phyloP scores from a whole-genome alignment of 2,329 filamentous ascomycete genomes.

The Parasarocladium wereldwijsianum region DNA sequence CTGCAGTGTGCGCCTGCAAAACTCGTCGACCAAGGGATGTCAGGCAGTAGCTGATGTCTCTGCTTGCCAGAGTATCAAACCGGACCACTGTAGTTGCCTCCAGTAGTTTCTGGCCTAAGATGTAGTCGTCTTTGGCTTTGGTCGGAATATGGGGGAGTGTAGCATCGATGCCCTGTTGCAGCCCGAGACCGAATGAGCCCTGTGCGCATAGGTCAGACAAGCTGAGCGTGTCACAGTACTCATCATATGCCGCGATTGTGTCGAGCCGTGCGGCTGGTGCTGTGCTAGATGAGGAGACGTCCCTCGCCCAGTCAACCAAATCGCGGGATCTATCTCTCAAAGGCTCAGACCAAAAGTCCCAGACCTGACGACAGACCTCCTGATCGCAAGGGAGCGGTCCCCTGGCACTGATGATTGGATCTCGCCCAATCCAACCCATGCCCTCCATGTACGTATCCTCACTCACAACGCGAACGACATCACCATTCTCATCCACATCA shows the following conservation, averaged over 20 bases:
- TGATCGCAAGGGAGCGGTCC: conserved; percentile 32
- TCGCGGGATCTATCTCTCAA: conserved; percentile 29
- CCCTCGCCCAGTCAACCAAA: conserved; percentile 19
- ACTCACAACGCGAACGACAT: conserved; percentile 65
- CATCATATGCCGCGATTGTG: conserved; percentile 33
- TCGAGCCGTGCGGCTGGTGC: conserved; percentile 13
- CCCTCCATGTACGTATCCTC: conserved; percentile 60
- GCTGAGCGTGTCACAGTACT: conserved; percentile 46
- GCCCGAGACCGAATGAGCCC: conserved; percentile 25
- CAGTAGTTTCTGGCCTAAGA: conserved; percentile 30
- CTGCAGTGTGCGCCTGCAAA: conserved; percentile 6
- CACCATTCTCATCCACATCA: conserved; percentile 52
- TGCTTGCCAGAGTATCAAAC: conserved; percentile 14
- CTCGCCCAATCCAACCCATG: conserved; percentile 64
- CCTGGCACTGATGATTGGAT: conserved; percentile 27
- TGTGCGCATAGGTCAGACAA: conserved; percentile 46
- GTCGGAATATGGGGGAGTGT: conserved; percentile 41
- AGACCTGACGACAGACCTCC: conserved; percentile 48
- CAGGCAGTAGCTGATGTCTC: conserved; percentile 14
- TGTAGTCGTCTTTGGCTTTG: conserved; percentile 34
- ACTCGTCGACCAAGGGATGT: conserved; percentile 15
- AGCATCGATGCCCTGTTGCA: conserved; percentile 42
- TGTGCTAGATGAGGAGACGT: conserved; percentile 7
- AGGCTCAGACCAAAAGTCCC: conserved; percentile 54
- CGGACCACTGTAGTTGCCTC: conserved; percentile 25